These are phyloP conservation scores for Ziziphus jujuba DNA, from an alignment of 306 rosid species.

Conservation along the genomic window DNA sequence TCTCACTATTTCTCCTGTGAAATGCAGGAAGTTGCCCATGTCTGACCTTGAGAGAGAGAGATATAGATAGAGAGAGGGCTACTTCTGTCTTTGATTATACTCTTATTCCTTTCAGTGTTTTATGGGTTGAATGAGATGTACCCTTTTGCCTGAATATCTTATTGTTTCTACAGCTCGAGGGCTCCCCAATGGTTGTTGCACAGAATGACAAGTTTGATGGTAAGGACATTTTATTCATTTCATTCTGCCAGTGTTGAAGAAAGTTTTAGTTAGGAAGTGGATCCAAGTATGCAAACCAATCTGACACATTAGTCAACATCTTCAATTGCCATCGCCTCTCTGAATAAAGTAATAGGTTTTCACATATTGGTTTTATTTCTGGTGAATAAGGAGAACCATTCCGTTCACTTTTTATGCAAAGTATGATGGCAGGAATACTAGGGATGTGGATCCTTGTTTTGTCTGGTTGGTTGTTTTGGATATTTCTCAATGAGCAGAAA, in stretches of 20 bases:
- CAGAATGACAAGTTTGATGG: conserved; percentile 95
- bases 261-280: too few species aligned
- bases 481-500: neutral
- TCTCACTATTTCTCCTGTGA: too few species aligned
- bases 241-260: neutral
- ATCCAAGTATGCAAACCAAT: too few species aligned
- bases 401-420: neutral
- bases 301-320: too few species aligned
- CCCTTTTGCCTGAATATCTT: conserved; percentile 1
- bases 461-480: neutral
- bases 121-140: neutral
- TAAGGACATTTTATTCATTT: conserved; percentile 27
- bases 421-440: neutral
- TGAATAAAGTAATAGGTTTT: neutral
- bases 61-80: too few species aligned
- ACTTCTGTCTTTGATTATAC: neutral
- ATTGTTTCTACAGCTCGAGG: conserved; percentile 67
- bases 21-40: too few species aligned
- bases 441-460: neutral
- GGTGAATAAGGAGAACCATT: neutral
- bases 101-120: too few species aligned
- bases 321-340: neutral
- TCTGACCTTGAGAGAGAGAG: too few species aligned
- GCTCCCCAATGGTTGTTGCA: conserved; percentile 76
- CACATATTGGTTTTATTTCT: neutral